A percentile compares a stretch with the other conserved stretches of the same genome.
These are phyloP conservation scores for Tuber brumale DNA, from an alignment of 495 filamentous ascomycete genomes.

Conservation along the genomic window DNA sequence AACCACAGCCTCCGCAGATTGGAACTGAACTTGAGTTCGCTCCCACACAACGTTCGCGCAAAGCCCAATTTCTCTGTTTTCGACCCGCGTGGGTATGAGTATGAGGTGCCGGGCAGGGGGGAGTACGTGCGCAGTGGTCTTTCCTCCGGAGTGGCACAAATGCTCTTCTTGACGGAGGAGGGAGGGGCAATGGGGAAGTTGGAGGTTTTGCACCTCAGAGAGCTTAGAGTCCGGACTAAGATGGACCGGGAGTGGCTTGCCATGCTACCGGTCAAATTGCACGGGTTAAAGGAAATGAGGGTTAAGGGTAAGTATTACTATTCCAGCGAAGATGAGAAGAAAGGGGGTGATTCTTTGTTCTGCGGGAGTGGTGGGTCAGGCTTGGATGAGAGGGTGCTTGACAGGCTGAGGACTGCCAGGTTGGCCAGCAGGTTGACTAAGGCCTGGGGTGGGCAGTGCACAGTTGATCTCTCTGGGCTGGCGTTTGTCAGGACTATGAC, in stretches of 20 bases:
- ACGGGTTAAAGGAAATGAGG: not conserved
- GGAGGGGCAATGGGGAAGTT: not conserved
- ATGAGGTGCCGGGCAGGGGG: constrained; percentile 2
- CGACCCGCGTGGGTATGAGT: constrained; percentile 5
- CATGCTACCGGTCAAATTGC: not conserved
- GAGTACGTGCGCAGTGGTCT: not conserved
- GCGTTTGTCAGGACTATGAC: not conserved
- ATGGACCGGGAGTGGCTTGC: not conserved
- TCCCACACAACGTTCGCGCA: not conserved
- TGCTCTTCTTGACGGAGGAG: not conserved
- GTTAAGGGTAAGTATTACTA: not conserved
- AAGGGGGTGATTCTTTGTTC: not conserved
- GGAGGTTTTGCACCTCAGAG: not conserved
- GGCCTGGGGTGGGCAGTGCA: not conserved
- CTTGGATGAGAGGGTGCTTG: not conserved
- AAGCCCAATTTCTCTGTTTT: not conserved
- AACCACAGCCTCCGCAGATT: not conserved
- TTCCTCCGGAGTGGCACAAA: not conserved
- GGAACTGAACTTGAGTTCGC: not conserved
- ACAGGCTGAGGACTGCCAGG: not conserved
- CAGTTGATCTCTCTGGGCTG: not conserved
- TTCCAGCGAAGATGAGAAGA: not conserved
- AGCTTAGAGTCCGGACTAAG: not conserved
- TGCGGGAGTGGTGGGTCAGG: not conserved
- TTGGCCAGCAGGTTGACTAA: not conserved